Evolutionary conservation across 306 rosid species (phyloP).

Genomic region (Quercus ilex): DNA sequence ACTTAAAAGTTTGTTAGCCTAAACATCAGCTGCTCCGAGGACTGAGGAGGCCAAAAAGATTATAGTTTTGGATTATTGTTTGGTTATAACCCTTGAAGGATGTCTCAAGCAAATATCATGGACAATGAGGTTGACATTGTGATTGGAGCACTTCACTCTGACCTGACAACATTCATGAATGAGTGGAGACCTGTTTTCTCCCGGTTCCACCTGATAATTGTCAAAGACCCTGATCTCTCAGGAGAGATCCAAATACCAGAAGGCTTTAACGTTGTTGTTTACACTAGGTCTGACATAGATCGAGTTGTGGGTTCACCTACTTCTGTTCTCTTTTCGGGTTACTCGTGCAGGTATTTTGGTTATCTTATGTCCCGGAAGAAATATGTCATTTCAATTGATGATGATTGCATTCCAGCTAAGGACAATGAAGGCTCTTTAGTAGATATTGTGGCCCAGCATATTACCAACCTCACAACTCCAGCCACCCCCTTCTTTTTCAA

Average conservation of each 20-base stretch:
- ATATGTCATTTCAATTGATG: conserved; percentile 82
- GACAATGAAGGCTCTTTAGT: conserved; percentile 53
- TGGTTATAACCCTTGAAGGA: conserved; percentile 32
- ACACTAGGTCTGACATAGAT: conserved; percentile 62
- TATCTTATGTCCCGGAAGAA: conserved; percentile 74
- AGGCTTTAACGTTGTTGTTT: conserved; percentile 69
- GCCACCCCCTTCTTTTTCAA: conserved; percentile 99
- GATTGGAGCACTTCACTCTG: conserved; percentile 73
- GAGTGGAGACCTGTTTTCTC: conserved; percentile 77
- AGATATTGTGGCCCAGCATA: conserved; percentile 76
- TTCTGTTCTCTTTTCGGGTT: conserved; percentile 75
- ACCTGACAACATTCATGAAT: conserved; percentile 63
- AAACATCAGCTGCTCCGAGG: conserved; percentile 18
- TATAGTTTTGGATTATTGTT: conserved; percentile 18
- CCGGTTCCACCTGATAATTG: conserved; percentile 77
- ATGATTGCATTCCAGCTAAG: conserved; percentile 84
- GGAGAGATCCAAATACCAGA: conserved; percentile 69
- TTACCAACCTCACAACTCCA: conserved; percentile 74
- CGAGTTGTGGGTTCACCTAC: conserved; percentile 62
- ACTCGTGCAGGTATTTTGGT: conserved; percentile 94
- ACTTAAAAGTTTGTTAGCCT: conserved; percentile 17
- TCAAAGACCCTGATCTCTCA: conserved; percentile 81
- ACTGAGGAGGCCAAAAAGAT: conserved; percentile 16
- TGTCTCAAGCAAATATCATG: conserved; percentile 54
- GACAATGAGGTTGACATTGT: conserved; percentile 85